Evolutionary conservation across 371 early-diverging fungal genomes (phyloP).

Genomic region (Mortierella sp.): DNA sequence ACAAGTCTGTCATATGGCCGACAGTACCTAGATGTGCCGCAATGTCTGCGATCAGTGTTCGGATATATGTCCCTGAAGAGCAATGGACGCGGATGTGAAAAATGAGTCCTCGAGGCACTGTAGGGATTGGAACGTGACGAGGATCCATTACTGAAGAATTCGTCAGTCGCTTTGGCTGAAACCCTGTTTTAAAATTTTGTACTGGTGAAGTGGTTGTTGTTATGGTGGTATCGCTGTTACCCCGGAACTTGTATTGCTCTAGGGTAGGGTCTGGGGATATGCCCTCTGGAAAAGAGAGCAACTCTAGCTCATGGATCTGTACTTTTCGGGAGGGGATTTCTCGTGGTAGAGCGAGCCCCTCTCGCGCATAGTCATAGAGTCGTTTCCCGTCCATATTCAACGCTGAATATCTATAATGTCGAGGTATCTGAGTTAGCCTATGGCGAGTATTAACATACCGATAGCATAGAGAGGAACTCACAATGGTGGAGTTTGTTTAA

Average conservation of each 20-base stretch:
- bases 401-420: slow-evolving; percentile 62
- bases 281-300: slow-evolving; percentile 39
- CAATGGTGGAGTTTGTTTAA: slow-evolving; percentile 67
- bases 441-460: background rate
- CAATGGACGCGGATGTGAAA: slow-evolving; percentile 58
- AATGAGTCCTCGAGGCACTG: slow-evolving; percentile 15
- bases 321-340: slow-evolving; percentile 52
- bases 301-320: slow-evolving; percentile 49
- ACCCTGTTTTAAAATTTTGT: background rate
- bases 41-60: slow-evolving; percentile 61
- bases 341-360: slow-evolving; percentile 52
- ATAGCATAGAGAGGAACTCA: slow-evolving; percentile 26
- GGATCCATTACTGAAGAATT: slow-evolving; percentile 11
- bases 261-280: slow-evolving; percentile 12
- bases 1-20: slow-evolving; percentile 58
- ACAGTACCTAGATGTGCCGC: slow-evolving; percentile 52
- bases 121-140: slow-evolving; percentile 17
- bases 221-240: background rate
- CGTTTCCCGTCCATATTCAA: slow-evolving; percentile 66
- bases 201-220: background rate
- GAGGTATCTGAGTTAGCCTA: background rate
- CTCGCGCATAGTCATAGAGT: slow-evolving; percentile 71
- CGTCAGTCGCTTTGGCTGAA: slow-evolving; percentile 20
- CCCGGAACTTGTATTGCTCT: slow-evolving; percentile 10
- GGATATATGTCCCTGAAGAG: slow-evolving; percentile 64